Evolutionary conservation across 2,329 filamentous ascomycete genomes (phyloP), one percentile per base, ranked within the genome.

Genomic region (Emericellopsis cladophorae): DNA sequence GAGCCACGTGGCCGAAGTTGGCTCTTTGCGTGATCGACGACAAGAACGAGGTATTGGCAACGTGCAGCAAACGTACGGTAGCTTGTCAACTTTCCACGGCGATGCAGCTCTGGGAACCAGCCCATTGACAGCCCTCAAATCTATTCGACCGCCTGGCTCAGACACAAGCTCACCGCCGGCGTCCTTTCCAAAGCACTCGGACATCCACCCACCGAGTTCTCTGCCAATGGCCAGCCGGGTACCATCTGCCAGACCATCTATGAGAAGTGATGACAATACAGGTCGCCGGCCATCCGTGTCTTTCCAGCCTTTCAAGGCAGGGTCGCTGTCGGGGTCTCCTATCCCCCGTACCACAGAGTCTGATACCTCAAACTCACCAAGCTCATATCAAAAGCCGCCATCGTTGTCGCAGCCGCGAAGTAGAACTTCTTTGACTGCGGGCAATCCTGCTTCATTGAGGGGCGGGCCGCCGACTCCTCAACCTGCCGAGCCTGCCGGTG

Each of bases 301-400:
- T 1, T 95, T 95, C 52, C 86, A 93, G 51, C 89, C 90, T 0
- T 98, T 98, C 67, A 98, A 98, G 61, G 86, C 89, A 12, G 90
- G 90, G 10, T 93, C 90, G 2, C 68, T 96, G n/a, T 94, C 89
- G 2, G 87, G 84, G 4, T 95, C 89, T 5, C 90, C 89, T 0
- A 57, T 70, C n/a, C 64, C 65, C 23, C 65, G 70, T 24, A 56
- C 65, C 7, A 55, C 60, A 3, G 72, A 76, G 11, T 56, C 61
- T 12, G 74, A 76, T 38, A 55, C 66, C 2, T 70, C 75, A 12
- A 64, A 69, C 26, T 81, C 77, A 4, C 72, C 75, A 3, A 66
- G 69, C 36, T 76, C 74, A 1, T 53, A 70, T 8, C 53, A 64
- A 18, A 66, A 72, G 22, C 54, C 72, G 16, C 66, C 63, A 42